phyloP scores from a whole-genome alignment of 805 yeast genomes.

The Trichomonascus vanleenenianus region DNA sequence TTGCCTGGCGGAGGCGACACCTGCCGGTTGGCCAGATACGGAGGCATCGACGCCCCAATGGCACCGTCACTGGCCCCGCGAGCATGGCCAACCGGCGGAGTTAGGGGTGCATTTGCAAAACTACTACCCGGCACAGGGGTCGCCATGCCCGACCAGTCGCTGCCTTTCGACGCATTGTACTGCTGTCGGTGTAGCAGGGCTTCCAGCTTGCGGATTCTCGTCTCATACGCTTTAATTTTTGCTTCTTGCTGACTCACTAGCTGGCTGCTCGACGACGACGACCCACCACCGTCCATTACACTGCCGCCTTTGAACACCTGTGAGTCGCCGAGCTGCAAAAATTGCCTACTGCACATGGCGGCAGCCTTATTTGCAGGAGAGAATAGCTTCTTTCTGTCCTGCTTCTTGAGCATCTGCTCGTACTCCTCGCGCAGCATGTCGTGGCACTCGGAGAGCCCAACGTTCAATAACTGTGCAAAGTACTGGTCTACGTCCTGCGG shows the following conservation, averaged over 20 bases:
- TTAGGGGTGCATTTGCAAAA: constrained; percentile 2
- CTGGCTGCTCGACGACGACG: neutral
- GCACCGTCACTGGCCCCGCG: too few relatives aligned
- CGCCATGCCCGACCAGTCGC: neutral
- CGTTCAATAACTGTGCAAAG: constrained; percentile 15
- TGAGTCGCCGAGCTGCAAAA: neutral
- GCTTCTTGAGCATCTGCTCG: constrained; percentile 23
- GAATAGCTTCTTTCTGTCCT: constrained; percentile 4
- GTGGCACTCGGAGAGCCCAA: constrained; percentile 20
- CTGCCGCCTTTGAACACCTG: constrained; percentile 9
- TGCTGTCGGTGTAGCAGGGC: constrained; percentile 68
- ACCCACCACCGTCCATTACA: neutral
- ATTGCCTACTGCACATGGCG: neutral
- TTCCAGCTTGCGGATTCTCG: constrained; percentile 70
- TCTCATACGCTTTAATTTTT: constrained; percentile 53
- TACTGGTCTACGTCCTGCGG: constrained; percentile 14
- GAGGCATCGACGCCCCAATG: neutral
- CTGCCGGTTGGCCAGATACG: neutral
- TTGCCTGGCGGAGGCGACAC: neutral
- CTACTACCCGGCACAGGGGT: neutral
- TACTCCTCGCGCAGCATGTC: constrained; percentile 24
- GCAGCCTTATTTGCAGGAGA: too few relatives aligned
- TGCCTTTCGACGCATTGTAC: constrained; percentile 5
- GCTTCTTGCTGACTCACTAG: constrained; percentile 25
- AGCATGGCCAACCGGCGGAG: constrained; percentile 1